Base-by-base conservation (phyloP, 169 alveolate species). In the Besnoitia besnoiti region DNA sequence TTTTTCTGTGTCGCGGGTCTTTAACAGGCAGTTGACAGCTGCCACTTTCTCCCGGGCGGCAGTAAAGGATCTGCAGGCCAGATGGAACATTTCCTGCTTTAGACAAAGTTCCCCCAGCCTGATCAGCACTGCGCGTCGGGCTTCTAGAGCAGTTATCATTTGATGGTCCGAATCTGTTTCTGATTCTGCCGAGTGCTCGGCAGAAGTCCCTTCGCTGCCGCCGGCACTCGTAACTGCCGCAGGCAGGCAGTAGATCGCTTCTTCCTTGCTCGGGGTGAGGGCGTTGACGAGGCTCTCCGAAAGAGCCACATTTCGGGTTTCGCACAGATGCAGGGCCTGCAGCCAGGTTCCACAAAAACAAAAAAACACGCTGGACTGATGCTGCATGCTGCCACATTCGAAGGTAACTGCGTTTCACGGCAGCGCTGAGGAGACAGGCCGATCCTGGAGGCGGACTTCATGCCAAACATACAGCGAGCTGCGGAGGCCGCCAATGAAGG, bases 11-110 rank as follows among this genome's bases (percentile, higher is more conserved):
- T 97, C 98, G 1, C 98, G 98, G 51, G 95, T 73, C 79, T 97
- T 95, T 27, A 97, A 93, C n/a, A 96, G 95, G 73, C 98, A 96
- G 89, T 97, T 96, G 96, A 97, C 95, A 1, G 98, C 99, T 87
- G 96, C 95, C 47, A 96, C 95, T 80, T 95, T 95, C 88, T 97
- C 97, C 88, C 97, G 97, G 40, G 96, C 96, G 91, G 96, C 93
- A 47, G 97, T 97, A 89, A 94, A 97, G 49, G 96, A 88, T 94
- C 97, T 96, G 93, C 97, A 96, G 14, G 98, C 98, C 40, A 95
- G 80, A 39, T 92, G 96, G 82, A 94, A 96, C 89, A 96, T 95
- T 27, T 98, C 97, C 87, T 97, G 96, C n/a, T 92, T 85, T 93
- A 95, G 95, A 67, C 95, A 89, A 59, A 97, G 46, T 79, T 96